Evolutionary conservation across 768 basidiomycete genomes (phyloP), one percentile per base, ranked within the genome.

Genomic region (Tricholoma flavovirens): DNA sequence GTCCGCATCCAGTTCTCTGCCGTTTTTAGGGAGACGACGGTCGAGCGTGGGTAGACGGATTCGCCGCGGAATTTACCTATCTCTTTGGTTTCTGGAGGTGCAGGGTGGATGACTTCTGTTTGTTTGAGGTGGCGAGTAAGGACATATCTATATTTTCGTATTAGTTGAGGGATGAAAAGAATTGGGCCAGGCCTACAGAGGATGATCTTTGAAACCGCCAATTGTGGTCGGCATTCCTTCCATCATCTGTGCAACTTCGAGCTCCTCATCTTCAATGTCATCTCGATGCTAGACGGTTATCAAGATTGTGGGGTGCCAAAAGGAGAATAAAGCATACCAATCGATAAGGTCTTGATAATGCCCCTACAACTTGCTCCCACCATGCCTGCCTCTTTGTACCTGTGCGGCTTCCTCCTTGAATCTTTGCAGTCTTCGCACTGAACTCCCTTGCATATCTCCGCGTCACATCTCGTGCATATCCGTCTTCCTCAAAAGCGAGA

Each of bases 181-280:
- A n/a, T 12, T 2, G 21, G 57, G 59, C 36, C 45, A 26, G 36
- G 54, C 14, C 70, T 64, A 96, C 88, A 96, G 66, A 4, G 95
- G 93, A 72, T 99, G 97, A 64, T 92, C 88, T 69, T 98, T 98
- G 82, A 98, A 98, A 1, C 93, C 97, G 26, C 80, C 76, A 54
- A 98, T 78, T 10, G 88, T 87, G 15, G 85, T 87, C 0, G 97
- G 97, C 93, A 99, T 97, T 22, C 88, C 93, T 71, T 96, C 95
- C 48, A 80, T 86, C 67, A 90, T 69, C 66, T 92, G 88, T 57
- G 83, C 83, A 0, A 75, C 75, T 57, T 88, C 77, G 21, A 99
- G 75, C 70, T 97, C 93, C 22, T 90, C 88, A 63, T 98, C 93
- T 71, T 99, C 97, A 5, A 90, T 68, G 60, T 96, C 91, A 68